Evolutionary conservation across 1,284 basidiomycete species (phyloP), one percentile per base, ranked within the genome.

Genomic region (Mrakiaceae sp.): DNA sequence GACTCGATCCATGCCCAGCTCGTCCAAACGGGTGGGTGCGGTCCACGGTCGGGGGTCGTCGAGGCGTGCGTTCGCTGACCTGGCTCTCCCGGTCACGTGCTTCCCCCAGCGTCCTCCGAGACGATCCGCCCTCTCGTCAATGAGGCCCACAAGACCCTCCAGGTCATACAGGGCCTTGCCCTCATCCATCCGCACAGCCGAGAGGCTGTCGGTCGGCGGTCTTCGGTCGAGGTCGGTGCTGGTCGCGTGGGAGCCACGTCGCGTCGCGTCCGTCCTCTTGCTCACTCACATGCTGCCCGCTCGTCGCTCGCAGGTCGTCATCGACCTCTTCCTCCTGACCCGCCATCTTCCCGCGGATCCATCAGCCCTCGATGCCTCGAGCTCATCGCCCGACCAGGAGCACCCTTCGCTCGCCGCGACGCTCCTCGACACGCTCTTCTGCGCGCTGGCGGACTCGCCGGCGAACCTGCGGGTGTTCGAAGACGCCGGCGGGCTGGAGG

Each of bases 381-480:
- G 27, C 43, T 27, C 57, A n/a, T 44, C 51, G 16, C 46, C 27
- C 27, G 44, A 11, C n/a, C 44, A 10, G 43, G 60, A 60, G 9
- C 62, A 10, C 8, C 70, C 52, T 56, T 73, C 72, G 2, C 74
- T 87, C 12, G 79, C 82, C 0, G 87, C 87, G 11, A 79, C 81
- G 6, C 78, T 89, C 1, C 78, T 95, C 16, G 91, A 95, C 70
- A 88, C 89, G 0, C 75, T 95, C 3, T 79, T 91, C 40, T 90
- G 88, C 70, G 80, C 91, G 39, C 79, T 95, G 5, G 91, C 93
- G 9, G 91, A 94, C 73, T 84, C 86, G 0, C 81, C 88, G 0
- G 70, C 75, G 5, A 83, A 88, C 4, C 75, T 91, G 5, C 82
- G 91, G 16, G 78, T 78, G 0, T 93, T 94, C 68, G 91, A 95